Conservation (phyloP, 495 filamentous ascomycete genomes). For the Sabuloglossum arenarium region DNA sequence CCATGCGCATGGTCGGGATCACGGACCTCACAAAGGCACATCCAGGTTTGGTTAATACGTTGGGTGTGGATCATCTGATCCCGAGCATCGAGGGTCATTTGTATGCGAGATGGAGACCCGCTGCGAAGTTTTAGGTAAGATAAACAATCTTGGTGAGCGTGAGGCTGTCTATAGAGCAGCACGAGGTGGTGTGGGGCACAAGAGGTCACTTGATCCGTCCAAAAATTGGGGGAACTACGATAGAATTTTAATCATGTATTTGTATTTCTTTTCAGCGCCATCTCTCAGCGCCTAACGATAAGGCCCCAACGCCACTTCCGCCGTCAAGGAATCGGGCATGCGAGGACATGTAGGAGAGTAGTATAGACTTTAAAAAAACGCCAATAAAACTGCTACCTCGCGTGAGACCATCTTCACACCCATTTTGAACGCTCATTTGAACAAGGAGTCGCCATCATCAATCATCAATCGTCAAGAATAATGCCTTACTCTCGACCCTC, state of each 20-base stretch:
- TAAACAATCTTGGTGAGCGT: no score
- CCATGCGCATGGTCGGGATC: conserved; percentile 61
- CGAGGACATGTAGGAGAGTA: background rate
- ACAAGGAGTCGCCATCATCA: background rate
- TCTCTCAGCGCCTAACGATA: background rate
- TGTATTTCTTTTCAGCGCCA: background rate
- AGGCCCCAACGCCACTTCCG: background rate
- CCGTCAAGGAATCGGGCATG: background rate
- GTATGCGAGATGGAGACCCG: conserved; percentile 27
- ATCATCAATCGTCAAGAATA: background rate
- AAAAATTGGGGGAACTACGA: no score
- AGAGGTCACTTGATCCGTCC: no score
- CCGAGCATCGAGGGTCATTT: conserved; percentile 36
- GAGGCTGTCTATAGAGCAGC: no score
- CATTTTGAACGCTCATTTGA: background rate
- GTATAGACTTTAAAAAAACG: background rate
- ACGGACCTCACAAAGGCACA: conserved; percentile 48
- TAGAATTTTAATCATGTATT: background rate
- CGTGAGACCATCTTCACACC: background rate
- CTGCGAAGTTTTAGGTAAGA: conserved; percentile 10
- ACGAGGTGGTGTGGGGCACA: no score
- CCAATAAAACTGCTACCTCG: background rate
- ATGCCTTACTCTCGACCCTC: background rate
- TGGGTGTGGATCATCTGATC: conserved; percentile 47
- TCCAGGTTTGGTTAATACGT: conserved; percentile 48